phyloP scores from a whole-genome alignment of 257 asterid species.

The Phtheirospermum japonicum region DNA sequence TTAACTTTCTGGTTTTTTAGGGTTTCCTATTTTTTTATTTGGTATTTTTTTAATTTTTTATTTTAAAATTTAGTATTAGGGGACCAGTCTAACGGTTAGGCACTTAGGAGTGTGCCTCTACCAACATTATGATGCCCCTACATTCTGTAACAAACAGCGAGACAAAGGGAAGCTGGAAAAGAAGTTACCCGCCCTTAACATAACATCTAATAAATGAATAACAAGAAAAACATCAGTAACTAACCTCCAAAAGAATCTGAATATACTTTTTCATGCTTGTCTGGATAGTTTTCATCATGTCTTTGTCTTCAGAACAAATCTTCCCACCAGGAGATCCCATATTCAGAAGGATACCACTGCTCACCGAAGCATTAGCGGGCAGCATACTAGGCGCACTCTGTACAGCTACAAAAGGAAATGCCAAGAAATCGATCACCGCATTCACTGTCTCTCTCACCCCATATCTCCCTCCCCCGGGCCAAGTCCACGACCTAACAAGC shows the following conservation, averaged over 20 bases:
- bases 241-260: constrained; percentile 89
- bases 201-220: constrained; percentile 6
- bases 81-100: too few species aligned
- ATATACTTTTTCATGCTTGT: constrained; percentile 78
- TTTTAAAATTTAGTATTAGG: too few species aligned
- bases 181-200: neutral
- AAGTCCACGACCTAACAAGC: constrained; percentile 70
- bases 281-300: constrained; percentile 85
- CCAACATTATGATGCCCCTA: too few species aligned
- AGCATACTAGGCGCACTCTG: constrained; percentile 82
- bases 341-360: constrained; percentile 88
- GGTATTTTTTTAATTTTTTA: too few species aligned
- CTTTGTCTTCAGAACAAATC: constrained; percentile 88
- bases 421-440: constrained; percentile 79
- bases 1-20: too few species aligned
- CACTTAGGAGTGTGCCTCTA: too few species aligned
- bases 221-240: constrained; percentile 27
- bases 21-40: too few species aligned
- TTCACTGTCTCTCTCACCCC: constrained; percentile 78
- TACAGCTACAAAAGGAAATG: constrained; percentile 90
- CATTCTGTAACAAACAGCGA: constrained; percentile 3
- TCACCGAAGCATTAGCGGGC: constrained; percentile 93
- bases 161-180: too few species aligned
- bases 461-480: constrained; percentile 90
- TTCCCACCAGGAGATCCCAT: constrained; percentile 96